Evolutionary conservation across 2,329 filamentous ascomycete genomes (phyloP).

Genomic region (Cercospora zeina): DNA sequence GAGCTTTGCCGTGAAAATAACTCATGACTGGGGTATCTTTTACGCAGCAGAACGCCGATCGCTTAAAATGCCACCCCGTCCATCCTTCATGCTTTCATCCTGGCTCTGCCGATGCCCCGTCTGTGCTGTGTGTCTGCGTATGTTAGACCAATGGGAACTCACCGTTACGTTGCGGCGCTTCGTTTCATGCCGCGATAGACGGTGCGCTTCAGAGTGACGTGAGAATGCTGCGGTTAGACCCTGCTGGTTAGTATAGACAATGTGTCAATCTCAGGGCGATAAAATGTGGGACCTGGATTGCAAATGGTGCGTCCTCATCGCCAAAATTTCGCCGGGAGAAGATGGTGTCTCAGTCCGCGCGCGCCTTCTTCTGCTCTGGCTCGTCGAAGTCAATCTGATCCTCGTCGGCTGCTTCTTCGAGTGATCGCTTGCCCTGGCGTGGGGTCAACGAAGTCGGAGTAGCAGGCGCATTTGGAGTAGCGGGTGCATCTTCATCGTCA

Average conservation of each 20-base stretch:
- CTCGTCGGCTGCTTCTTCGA: conserved; percentile 34
- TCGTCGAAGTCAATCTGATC: conserved; percentile 32
- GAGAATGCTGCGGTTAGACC: conserved; percentile 7
- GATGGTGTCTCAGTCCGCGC: conserved; percentile 17
- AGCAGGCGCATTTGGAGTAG: background rate
- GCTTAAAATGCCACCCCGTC: background rate
- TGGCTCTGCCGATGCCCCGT: background rate
- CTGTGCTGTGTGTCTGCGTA: background rate
- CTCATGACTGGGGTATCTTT: conserved; percentile 5
- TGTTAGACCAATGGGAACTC: conserved; percentile 8
- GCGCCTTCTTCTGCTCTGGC: conserved; percentile 33
- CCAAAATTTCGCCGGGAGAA: background rate
- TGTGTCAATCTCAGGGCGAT: background rate
- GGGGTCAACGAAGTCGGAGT: conserved; percentile 25
- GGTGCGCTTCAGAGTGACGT: background rate
- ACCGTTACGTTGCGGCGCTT: conserved; percentile 7
- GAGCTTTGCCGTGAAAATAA: background rate
- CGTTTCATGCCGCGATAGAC: background rate
- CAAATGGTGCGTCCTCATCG: background rate
- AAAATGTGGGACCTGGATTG: background rate
- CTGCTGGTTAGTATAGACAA: conserved; percentile 10
- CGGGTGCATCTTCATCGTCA: conserved; percentile 24
- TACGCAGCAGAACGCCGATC: conserved; percentile 1
- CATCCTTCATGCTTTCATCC: conserved; percentile 2
- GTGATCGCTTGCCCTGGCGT: conserved; percentile 38